phyloP scores from a whole-genome alignment of 768 basidiomycete species.

The Calvatia gigantea region DNA sequence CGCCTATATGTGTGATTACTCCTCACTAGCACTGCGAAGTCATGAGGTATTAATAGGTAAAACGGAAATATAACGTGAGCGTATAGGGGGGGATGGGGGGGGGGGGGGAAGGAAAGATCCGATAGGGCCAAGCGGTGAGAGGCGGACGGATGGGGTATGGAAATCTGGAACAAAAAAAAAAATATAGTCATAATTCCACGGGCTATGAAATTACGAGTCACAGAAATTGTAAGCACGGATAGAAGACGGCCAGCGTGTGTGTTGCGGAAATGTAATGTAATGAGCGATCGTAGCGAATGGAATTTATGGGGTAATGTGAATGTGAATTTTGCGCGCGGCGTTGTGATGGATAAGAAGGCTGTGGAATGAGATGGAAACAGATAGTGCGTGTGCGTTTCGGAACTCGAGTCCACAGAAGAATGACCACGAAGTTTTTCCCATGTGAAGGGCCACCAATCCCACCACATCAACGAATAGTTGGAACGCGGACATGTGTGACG shows the following conservation, averaged over 20 bases:
- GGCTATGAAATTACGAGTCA: too few species aligned
- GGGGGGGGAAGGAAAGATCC: background rate
- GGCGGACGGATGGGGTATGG: background rate
- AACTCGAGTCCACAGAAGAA: constrained; percentile 8
- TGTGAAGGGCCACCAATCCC: too few species aligned
- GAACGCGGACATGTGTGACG: background rate
- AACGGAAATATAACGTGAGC: background rate
- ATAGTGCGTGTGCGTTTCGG: constrained; percentile 22
- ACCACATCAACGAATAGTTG: too few species aligned
- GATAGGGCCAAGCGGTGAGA: background rate
- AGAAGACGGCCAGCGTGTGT: too few species aligned
- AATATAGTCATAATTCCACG: too few species aligned
- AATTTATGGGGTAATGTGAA: constrained; percentile 22
- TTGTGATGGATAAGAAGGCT: background rate
- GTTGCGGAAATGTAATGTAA: too few species aligned
- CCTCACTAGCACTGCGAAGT: background rate
- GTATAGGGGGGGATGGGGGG: background rate
- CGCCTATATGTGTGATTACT: background rate
- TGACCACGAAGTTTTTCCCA: too few species aligned
- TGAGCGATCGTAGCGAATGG: background rate
- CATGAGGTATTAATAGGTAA: background rate
- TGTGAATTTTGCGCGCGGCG: background rate
- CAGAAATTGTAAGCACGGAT: too few species aligned
- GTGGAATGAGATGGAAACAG: constrained; percentile 26
- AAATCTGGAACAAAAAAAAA: background rate